Evolutionary conservation across 768 basidiomycete species (phyloP).

Genomic region (Bullera alba): DNA sequence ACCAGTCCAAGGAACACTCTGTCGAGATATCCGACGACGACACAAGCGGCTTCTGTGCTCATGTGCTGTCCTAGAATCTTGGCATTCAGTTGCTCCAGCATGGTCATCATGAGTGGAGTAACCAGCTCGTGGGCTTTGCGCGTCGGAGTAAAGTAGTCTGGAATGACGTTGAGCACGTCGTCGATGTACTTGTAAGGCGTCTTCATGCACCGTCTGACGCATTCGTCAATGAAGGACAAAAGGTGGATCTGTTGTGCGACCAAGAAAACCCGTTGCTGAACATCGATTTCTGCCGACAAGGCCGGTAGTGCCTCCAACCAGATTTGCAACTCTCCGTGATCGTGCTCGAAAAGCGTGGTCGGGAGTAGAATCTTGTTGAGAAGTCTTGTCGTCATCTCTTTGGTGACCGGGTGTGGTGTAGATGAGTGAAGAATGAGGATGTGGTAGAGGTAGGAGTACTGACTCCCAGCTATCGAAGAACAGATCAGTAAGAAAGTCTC

Average conservation of each 20-base stretch:
- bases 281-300: slow-evolving; percentile 31
- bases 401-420: slow-evolving; percentile 54
- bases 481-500: background rate
- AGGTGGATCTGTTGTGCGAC: slow-evolving; percentile 51
- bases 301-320: slow-evolving; percentile 68
- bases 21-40: slow-evolving; percentile 60
- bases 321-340: slow-evolving; percentile 60
- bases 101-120: slow-evolving; percentile 71
- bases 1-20: slow-evolving; percentile 57
- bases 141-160: slow-evolving; percentile 20
- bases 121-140: slow-evolving; percentile 35
- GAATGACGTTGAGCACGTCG: slow-evolving; percentile 51
- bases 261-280: slow-evolving; percentile 48
- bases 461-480: slow-evolving; percentile 31
- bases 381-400: slow-evolving; percentile 53
- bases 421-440: slow-evolving; percentile 61
- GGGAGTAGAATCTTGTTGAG: slow-evolving; percentile 60
- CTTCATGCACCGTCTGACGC: slow-evolving; percentile 69
- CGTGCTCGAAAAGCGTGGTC: slow-evolving; percentile 74
- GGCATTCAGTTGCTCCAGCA: slow-evolving; percentile 68
- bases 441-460: slow-evolving; percentile 63
- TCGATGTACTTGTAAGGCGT: slow-evolving; percentile 83
- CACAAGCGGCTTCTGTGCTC: slow-evolving; percentile 58
- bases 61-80: slow-evolving; percentile 58
- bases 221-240: slow-evolving; percentile 70